A percentile compares a stretch with the other conserved stretches of the same genome.
Conservation (phyloP, 2,329 filamentous ascomycete genomes). For the Fusarium domesticum region DNA sequence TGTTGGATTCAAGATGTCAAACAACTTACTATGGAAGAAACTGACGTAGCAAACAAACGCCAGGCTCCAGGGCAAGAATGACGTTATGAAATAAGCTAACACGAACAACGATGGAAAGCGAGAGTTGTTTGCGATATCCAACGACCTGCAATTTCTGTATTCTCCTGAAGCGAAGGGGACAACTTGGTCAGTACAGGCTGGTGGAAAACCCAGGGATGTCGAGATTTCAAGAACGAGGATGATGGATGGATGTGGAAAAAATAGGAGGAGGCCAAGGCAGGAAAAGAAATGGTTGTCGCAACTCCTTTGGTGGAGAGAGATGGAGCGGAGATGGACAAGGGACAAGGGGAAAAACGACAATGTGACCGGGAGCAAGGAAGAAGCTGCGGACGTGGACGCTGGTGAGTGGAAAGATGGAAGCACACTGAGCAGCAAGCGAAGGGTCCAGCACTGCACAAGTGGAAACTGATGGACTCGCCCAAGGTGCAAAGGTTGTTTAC, state of each 20-base stretch:
- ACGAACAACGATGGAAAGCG: slow-evolving; percentile 18
- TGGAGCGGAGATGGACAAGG: slow-evolving; percentile 10
- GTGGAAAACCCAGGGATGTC: slow-evolving; percentile 21
- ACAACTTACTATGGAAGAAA: no score
- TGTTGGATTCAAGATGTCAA: no score
- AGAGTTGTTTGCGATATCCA: slow-evolving; percentile 14
- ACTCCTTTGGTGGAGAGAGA: slow-evolving; percentile 14
- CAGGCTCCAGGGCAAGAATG: slow-evolving; percentile 24
- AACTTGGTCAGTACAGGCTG: slow-evolving; percentile 14
- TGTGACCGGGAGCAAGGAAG: neutral
- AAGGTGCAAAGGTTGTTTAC: slow-evolving; percentile 21
- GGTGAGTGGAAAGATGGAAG: neutral
- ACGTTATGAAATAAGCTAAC: slow-evolving; percentile 18
- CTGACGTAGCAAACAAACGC: slow-evolving; percentile 29
- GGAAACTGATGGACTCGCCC: neutral
- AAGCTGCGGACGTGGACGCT: neutral
- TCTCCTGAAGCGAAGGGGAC: neutral
- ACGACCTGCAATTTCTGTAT: slow-evolving; percentile 3
- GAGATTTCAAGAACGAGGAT: slow-evolving; percentile 5
- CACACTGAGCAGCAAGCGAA: no score
- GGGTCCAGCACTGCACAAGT: neutral
- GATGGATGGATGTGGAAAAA: slow-evolving; percentile 11
- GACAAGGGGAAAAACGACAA: slow-evolving; percentile 1
- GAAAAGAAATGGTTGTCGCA: slow-evolving; percentile 14
- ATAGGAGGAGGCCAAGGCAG: slow-evolving; percentile 10